These are phyloP conservation scores for Citrus trifoliata DNA, from an alignment of 345 rosid genomes.

Conservation along the genomic window DNA sequence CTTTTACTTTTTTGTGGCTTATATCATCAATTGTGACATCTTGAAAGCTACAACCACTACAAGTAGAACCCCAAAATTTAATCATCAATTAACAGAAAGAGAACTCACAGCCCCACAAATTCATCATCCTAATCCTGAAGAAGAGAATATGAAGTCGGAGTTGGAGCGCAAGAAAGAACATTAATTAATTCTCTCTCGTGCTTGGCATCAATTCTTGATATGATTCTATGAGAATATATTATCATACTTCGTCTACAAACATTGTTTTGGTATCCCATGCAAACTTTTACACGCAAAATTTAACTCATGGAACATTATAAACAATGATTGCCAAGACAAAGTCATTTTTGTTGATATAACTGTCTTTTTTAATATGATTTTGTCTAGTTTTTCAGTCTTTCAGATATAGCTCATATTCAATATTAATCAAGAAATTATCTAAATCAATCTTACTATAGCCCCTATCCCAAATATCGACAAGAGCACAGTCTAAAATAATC, in stretches of 20 bases:
- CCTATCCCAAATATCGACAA: background rate
- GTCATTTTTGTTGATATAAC: background rate
- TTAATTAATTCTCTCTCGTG: background rate
- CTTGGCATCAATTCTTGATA: conserved; percentile 9
- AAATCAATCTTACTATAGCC: background rate
- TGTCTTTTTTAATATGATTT: no score
- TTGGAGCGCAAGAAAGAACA: background rate
- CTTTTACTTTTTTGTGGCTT: background rate
- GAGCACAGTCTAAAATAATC: background rate
- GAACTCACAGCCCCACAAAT: background rate
- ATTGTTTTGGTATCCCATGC: background rate
- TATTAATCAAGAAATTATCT: background rate
- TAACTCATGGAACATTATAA: background rate
- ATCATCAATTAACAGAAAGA: background rate
- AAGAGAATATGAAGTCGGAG: background rate
- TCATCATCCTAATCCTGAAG: background rate
- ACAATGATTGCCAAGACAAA: background rate
- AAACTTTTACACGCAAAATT: background rate
- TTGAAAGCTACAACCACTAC: background rate
- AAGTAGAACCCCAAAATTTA: background rate
- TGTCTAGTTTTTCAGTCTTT: no score
- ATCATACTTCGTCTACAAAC: background rate
- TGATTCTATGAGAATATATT: background rate
- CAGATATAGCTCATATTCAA: no score
- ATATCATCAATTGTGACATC: background rate